Evolutionary conservation across 2,329 filamentous ascomycete genomes (phyloP).

Genomic region (Didymella sp.): DNA sequence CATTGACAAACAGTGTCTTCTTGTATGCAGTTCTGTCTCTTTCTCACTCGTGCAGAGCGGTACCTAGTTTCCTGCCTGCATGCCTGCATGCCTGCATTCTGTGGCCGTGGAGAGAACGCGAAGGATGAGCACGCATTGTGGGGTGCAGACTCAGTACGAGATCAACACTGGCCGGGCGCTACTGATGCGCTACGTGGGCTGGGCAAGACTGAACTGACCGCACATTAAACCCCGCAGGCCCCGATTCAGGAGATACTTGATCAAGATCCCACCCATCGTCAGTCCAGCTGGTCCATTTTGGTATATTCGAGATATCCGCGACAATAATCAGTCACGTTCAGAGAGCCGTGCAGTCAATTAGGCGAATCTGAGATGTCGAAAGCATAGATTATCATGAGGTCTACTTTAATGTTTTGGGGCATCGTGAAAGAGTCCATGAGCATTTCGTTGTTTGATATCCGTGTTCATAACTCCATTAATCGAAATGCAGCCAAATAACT

Average conservation of each 20-base stretch:
- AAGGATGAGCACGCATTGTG: slow-evolving; percentile 13
- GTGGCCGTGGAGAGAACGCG: background rate
- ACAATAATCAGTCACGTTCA: background rate
- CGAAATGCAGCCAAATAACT: slow-evolving; percentile 16
- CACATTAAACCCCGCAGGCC: slow-evolving; percentile 4
- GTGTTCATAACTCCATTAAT: slow-evolving; percentile 3
- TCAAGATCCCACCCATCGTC: background rate
- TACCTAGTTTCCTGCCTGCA: background rate
- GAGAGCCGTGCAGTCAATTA: background rate
- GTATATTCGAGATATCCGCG: background rate
- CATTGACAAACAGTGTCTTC: background rate
- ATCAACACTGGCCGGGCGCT: slow-evolving; percentile 1
- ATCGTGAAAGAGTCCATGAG: background rate
- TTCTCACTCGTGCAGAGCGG: background rate
- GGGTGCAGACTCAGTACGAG: slow-evolving; percentile 6
- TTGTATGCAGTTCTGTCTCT: background rate
- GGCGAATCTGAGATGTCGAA: background rate
- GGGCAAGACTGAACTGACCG: slow-evolving; percentile 9
- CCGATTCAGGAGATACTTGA: background rate
- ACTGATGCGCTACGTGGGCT: slow-evolving; percentile 2
- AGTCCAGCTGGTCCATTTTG: background rate
- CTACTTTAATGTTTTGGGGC: background rate
- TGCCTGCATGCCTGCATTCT: too few relatives aligned
- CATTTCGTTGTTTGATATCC: slow-evolving; percentile 7
- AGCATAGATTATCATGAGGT: background rate